Evolutionary conservation across 768 basidiomycete genomes (phyloP).

Genomic region (Boletus subparvulus): DNA sequence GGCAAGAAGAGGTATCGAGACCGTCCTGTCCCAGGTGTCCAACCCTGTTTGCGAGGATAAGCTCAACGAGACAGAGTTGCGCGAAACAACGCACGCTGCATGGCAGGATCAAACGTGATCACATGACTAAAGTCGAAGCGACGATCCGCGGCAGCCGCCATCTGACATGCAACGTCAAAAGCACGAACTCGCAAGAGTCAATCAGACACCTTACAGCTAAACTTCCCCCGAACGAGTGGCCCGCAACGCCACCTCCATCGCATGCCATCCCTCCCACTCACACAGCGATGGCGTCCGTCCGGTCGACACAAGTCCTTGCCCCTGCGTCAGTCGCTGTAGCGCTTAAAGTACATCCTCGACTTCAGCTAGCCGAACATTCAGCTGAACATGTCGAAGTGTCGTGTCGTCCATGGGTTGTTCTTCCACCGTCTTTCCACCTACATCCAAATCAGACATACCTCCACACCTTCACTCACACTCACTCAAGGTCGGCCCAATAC

Average conservation of each 20-base stretch:
- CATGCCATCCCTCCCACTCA: slow-evolving; percentile 21
- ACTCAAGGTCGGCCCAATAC: slow-evolving; percentile 32
- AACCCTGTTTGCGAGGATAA: slow-evolving; percentile 24
- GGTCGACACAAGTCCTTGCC: background rate
- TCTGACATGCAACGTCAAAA: slow-evolving; percentile 8
- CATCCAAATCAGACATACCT: background rate
- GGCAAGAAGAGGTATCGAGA: slow-evolving; percentile 37
- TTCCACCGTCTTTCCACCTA: slow-evolving; percentile 32
- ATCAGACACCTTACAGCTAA: slow-evolving; percentile 22
- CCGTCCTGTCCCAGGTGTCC: slow-evolving; percentile 24
- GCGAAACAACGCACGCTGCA: slow-evolving; percentile 19
- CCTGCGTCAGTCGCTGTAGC: background rate
- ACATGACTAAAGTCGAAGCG: slow-evolving; percentile 27
- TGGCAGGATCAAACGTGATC: slow-evolving; percentile 31
- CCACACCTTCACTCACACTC: background rate
- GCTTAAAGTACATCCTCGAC: slow-evolving; percentile 33
- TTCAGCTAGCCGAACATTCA: slow-evolving; percentile 40
- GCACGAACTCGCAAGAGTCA: background rate
- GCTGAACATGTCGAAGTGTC: slow-evolving; percentile 29
- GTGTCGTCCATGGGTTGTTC: slow-evolving; percentile 35
- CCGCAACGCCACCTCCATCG: slow-evolving; percentile 23
- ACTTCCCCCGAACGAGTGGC: slow-evolving; percentile 35
- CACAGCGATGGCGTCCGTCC: background rate
- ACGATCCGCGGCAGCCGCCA: slow-evolving; percentile 25
- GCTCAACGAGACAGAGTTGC: slow-evolving; percentile 16